Evolutionary conservation across 164 flowering plant species (phyloP).

Genomic region (Platanus orientalis): DNA sequence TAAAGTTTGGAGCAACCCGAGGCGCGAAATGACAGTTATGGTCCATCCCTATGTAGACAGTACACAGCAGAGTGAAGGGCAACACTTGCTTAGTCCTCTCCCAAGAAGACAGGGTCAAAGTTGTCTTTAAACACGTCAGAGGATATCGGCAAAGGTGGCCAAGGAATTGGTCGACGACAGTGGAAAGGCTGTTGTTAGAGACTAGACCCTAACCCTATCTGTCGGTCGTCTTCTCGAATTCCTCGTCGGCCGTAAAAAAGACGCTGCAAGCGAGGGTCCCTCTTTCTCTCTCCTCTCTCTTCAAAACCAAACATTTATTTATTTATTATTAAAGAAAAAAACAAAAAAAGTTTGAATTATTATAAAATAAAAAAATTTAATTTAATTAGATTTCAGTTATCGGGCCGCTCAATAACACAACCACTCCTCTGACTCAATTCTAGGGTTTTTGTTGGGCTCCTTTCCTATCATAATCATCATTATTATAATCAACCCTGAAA

Average conservation of each 20-base stretch:
- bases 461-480: too few species aligned
- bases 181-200: constrained; percentile 16
- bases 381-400: constrained; percentile 17
- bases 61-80: neutral
- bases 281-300: constrained; percentile 4
- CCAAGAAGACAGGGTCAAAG: neutral
- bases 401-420: constrained; percentile 52
- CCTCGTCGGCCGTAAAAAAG: constrained; percentile 26
- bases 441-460: too few species aligned
- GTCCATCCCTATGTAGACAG: constrained; percentile 15
- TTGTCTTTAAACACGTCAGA: neutral
- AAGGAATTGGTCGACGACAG: constrained; percentile 15
- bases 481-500: too few species aligned
- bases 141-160: constrained; percentile 12
- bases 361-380: neutral
- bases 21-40: constrained; percentile 9
- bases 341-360: neutral
- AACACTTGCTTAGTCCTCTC: neutral
- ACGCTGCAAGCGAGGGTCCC: constrained; percentile 37
- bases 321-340: neutral
- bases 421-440: constrained; percentile 57
- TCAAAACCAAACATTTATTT: neutral
- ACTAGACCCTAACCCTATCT: constrained; percentile 15
- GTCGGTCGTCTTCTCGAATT: constrained; percentile 41
- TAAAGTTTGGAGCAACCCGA: constrained; percentile 5